Evolutionary conservation across 345 rosid species (phyloP), one percentile per base, ranked within the genome.

Genomic region (Brassica rapa): DNA sequence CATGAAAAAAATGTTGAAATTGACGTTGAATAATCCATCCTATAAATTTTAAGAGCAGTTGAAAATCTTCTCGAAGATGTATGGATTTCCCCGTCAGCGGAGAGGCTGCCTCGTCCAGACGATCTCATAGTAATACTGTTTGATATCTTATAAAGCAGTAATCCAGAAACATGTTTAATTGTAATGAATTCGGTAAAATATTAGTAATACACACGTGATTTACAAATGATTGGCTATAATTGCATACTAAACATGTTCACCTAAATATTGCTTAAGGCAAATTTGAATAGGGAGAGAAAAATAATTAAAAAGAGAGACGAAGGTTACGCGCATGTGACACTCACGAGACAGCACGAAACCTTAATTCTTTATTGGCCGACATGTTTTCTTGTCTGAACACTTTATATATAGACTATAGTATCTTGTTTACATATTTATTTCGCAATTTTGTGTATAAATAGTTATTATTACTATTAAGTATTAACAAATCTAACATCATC

Each of bases 311-410:
- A 39, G 63, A 27, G 35, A 23, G 7, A 11, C 8, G 74, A 65
- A 78, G 72, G 53, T 66, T 46, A 79, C 82, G 70, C 82, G 78
- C 82, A 73, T 35, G 74, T 60, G 65, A 73, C 82, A 73, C 82
- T 79, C 73, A 67, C 74, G 72, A 60, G 39, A 73, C 74, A 67
- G 46, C 8, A 60, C 68, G 43, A 60, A 57, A 39, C 35, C 62
- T 61, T 67, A 41, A 67, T 60, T 67, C 41, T 71, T 11, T 62
- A 24, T 64, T 77, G 76, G 72, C 76, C 67, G 71, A 77, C 76
- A 56, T 77, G 76, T 71, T 71, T 55, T 62, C 60, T 25, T 63
- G 46, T 70, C 75, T 15, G 43, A 4, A 33, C 70, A 2, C n/a
- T 30, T 21, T 29, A 8, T 2, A 15, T 1, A 10, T 27, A 27